phyloP scores from a whole-genome alignment of 2,329 filamentous ascomycete species.

The Colletotrichum godetiae region DNA sequence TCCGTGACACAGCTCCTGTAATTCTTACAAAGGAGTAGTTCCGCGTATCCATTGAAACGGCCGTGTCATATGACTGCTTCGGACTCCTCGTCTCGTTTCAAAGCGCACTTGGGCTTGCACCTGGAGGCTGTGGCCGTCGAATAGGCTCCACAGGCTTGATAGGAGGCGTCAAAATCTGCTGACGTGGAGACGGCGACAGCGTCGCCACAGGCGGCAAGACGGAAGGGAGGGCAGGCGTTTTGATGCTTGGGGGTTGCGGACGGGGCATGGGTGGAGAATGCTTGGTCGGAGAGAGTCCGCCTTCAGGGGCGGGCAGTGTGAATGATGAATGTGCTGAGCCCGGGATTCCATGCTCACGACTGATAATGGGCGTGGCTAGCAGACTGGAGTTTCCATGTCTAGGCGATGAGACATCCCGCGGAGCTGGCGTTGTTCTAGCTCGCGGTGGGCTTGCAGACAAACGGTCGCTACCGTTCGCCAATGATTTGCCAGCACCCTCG shows the following conservation, averaged over 20 bases:
- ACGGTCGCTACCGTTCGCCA: neutral
- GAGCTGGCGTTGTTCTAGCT: constrained; percentile 17
- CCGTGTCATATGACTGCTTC: neutral
- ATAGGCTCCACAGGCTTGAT: constrained; percentile 60
- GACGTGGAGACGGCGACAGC: constrained; percentile 67
- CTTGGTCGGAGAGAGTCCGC: constrained; percentile 64
- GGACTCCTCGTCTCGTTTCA: neutral
- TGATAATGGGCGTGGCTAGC: constrained; percentile 33
- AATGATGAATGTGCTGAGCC: constrained; percentile 34
- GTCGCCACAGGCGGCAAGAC: constrained; percentile 69
- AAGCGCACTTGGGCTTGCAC: neutral
- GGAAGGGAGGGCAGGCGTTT: constrained; percentile 44
- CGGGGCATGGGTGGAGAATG: constrained; percentile 57
- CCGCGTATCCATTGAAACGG: neutral
- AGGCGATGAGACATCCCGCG: constrained; percentile 20
- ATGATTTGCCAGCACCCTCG: neutral
- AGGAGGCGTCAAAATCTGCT: constrained; percentile 70
- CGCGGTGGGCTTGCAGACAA: neutral
- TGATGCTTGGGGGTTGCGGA: constrained; percentile 27
- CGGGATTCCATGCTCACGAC: constrained; percentile 32
- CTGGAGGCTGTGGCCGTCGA: constrained; percentile 21
- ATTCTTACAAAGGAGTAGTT: neutral
- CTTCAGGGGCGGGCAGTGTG: constrained; percentile 51
- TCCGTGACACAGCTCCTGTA: neutral
- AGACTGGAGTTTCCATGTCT: constrained; percentile 29